Conservation (phyloP, 2,329 filamentous ascomycete genomes). For the Tolypocladium album region DNA sequence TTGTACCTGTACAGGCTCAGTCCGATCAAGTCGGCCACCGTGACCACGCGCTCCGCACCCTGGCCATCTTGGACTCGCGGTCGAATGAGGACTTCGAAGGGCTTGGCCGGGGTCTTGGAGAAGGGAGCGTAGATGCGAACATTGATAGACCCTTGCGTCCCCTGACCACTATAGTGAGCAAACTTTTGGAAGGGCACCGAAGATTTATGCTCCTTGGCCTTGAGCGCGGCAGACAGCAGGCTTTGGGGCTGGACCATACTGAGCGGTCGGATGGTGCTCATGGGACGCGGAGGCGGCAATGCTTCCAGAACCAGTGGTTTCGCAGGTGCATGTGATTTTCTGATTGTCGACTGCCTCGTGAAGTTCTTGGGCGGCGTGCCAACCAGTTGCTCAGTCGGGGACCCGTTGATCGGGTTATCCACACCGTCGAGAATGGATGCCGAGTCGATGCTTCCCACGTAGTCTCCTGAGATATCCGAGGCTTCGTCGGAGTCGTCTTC, state of each 20-base stretch:
- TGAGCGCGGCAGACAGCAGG: constrained; percentile 60
- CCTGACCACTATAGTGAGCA: constrained; percentile 65
- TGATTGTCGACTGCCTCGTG: constrained; percentile 50
- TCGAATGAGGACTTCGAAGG: constrained; percentile 62
- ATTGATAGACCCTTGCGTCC: constrained; percentile 63
- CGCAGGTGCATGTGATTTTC: constrained; percentile 46
- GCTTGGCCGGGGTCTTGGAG: constrained; percentile 51
- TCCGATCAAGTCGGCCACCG: constrained; percentile 72
- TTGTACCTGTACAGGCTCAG: constrained; percentile 68
- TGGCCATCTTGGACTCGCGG: constrained; percentile 59
- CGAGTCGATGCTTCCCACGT: constrained; percentile 58
- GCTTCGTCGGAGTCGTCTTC: constrained; percentile 51
- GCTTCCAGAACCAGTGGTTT: constrained; percentile 49
- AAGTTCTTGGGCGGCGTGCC: constrained; percentile 54
- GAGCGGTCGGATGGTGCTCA: constrained; percentile 50
- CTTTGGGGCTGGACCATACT: constrained; percentile 62
- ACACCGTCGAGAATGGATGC: constrained; percentile 59
- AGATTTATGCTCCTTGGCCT: constrained; percentile 58
- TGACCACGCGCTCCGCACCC: constrained; percentile 48
- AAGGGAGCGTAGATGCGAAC: constrained; percentile 71
- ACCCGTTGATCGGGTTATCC: constrained; percentile 44
- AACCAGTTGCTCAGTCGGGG: constrained; percentile 46
- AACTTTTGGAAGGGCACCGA: constrained; percentile 67
- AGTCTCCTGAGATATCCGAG: constrained; percentile 54
- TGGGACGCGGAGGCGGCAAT: constrained; percentile 60